Conservation (phyloP, 352 stramenopile genomes). For the Albugo laibachii region DNA sequence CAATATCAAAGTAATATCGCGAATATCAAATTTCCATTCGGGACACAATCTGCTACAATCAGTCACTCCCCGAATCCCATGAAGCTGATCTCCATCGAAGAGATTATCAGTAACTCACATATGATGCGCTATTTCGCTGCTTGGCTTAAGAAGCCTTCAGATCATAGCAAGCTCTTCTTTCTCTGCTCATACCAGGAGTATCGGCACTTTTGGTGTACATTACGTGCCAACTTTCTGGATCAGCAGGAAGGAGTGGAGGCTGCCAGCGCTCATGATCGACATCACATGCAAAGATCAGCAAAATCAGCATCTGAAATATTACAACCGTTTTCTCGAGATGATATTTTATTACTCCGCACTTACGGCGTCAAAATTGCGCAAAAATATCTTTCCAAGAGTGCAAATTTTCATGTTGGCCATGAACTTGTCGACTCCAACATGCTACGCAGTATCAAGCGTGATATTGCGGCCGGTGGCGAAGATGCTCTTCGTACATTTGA, state of each 20-base stretch:
- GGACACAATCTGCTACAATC: too few relatives aligned
- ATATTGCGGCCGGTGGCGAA: constrained; percentile 54
- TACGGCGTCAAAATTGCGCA: constrained; percentile 76
- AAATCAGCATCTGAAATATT: too few relatives aligned
- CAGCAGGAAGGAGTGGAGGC: too few relatives aligned
- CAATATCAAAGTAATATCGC: constrained; percentile 54
- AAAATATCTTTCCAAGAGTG: constrained; percentile 61
- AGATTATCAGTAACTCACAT: constrained; percentile 52
- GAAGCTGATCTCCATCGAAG: constrained; percentile 45
- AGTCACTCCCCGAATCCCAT: constrained; percentile 6
- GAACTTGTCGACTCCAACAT: constrained; percentile 37
- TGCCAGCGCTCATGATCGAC: not conserved
- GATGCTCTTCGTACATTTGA: constrained; percentile 69
- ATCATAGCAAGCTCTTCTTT: constrained; percentile 65
- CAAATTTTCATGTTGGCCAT: constrained; percentile 55
- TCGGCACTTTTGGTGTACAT: constrained; percentile 45
- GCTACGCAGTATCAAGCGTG: constrained; percentile 49
- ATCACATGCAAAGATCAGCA: too few relatives aligned
- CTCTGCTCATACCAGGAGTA: constrained; percentile 60
- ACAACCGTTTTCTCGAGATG: constrained; percentile 43
- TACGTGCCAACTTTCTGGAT: constrained; percentile 8
- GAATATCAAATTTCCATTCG: constrained; percentile 1
- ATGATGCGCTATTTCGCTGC: constrained; percentile 70
- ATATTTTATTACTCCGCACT: constrained; percentile 60
- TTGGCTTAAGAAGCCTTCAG: constrained; percentile 25